Base-by-base conservation (phyloP, 768 basidiomycete species). In the Pulveroboletus sp. region DNA sequence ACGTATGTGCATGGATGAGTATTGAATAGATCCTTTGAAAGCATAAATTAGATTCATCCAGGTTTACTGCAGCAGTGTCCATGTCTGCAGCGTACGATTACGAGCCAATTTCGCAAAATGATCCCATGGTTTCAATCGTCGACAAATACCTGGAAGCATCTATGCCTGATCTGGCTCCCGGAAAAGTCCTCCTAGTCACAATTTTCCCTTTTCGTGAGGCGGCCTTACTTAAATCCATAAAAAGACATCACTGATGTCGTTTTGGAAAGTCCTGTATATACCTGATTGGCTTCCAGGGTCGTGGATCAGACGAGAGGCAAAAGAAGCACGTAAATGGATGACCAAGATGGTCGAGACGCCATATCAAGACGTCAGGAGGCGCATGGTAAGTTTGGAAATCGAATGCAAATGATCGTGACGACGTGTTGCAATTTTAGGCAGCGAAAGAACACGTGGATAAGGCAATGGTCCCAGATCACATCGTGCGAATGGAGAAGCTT, bases 201-300 rank as follows among this genome's bases (percentile, higher is more conserved):
- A 13, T 21, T 6, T 47, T 59, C 17, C 56, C 58, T 3, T 58
- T 59, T 21, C 21, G 53, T 59, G n/a, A 55, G 58, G 21, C 8
- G 2, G 14, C 6, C 6, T 31, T 33, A 13, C 16, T 13, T 6
- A 10, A 5, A 9, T 29, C 27, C 11, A 17, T 12, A 14, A 16
- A 8, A 23, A 16, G 6, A 13, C 1, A 8, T 33, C 23, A 20
- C 17, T 32, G 19, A n/a, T 12, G 7, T 45, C 3, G 23, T 14
- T 8, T 19, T 10, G 14, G 11, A 37, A 38, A 55, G 58, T 59
- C 16, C 37, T 33, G 13, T 14, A 37, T 38, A 10, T 51, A 13
- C 51, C 52, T 58, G 65, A 58, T 16, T 75, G 73, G 73, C 53
- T 72, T 40, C 74, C 75, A 8, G 70, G 72, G 6, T 69, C 71